phyloP scores from a whole-genome alignment of 352 stramenopile species.

The Pythium rishiriense region DNA sequence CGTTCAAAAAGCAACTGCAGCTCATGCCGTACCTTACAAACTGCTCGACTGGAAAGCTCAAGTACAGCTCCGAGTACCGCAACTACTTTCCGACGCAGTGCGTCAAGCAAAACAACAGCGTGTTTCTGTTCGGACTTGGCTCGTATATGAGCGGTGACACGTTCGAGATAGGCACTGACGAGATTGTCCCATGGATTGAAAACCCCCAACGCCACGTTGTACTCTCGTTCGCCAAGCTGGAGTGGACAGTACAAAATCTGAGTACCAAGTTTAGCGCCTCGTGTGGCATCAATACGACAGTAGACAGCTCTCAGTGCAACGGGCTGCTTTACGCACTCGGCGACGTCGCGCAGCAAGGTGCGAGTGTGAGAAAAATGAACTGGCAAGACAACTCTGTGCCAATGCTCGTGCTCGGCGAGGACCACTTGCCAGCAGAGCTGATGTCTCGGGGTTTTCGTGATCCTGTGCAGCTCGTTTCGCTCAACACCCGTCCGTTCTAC shows the following conservation, averaged over 20 bases:
- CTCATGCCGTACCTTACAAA: constrained; percentile 37
- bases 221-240: constrained; percentile 19
- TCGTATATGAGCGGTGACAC: constrained; percentile 31
- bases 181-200: not conserved
- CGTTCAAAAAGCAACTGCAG: constrained; percentile 41
- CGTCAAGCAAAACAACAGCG: constrained; percentile 23
- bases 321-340: constrained; percentile 14
- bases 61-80: constrained; percentile 36
- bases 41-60: constrained; percentile 35
- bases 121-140: constrained; percentile 32
- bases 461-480: constrained; percentile 28
- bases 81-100: constrained; percentile 31
- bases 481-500: constrained; percentile 26
- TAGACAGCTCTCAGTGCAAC: not conserved
- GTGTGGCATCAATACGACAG: not conserved
- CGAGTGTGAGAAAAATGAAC: too few species aligned
- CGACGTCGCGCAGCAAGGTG: constrained; percentile 7
- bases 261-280: constrained; percentile 9
- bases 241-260: constrained; percentile 11
- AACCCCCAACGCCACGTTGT: constrained; percentile 11
- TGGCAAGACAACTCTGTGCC: too few species aligned
- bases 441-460: constrained; percentile 9
- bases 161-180: constrained; percentile 7
- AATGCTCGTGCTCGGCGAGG: constrained; percentile 8
- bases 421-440: constrained; percentile 8